These are phyloP conservation scores for Casuarina glauca DNA, from an alignment of 306 rosid species.

Conservation along the genomic window DNA sequence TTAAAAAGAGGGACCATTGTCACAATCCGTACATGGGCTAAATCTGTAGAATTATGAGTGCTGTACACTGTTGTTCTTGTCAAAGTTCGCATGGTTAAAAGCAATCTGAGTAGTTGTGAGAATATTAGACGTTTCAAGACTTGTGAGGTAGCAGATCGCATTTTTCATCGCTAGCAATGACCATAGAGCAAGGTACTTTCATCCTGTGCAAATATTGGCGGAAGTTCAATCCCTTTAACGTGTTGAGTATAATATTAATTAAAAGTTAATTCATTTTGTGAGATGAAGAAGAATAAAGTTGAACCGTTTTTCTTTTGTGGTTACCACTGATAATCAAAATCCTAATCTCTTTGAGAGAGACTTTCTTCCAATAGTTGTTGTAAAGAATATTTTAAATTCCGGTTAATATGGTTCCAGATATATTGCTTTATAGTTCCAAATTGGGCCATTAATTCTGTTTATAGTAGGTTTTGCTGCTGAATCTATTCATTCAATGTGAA, in stretches of 20 bases:
- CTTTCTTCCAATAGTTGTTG: background rate
- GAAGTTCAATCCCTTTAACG: background rate
- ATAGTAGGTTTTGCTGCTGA: background rate
- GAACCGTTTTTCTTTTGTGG: background rate
- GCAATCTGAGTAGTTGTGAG: background rate
- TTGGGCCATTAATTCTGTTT: background rate
- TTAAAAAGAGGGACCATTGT: background rate
- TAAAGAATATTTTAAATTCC: background rate
- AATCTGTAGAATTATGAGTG: background rate
- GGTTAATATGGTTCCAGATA: background rate
- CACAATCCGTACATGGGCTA: background rate
- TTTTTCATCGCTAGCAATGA: background rate
- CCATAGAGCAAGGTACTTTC: background rate
- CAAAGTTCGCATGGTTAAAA: background rate
- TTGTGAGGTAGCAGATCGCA: background rate
- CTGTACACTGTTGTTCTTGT: background rate
- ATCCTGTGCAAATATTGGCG: background rate
- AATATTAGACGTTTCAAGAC: background rate
- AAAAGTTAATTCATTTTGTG: background rate
- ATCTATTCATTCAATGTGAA: background rate
- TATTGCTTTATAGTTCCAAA: background rate
- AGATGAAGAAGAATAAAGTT: background rate
- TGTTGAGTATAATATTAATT: background rate
- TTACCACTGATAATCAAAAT: background rate
- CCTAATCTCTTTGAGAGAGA: background rate